Base-by-base conservation (phyloP, 176 grass and related monocot genomes). In the Olyra latifolia region DNA sequence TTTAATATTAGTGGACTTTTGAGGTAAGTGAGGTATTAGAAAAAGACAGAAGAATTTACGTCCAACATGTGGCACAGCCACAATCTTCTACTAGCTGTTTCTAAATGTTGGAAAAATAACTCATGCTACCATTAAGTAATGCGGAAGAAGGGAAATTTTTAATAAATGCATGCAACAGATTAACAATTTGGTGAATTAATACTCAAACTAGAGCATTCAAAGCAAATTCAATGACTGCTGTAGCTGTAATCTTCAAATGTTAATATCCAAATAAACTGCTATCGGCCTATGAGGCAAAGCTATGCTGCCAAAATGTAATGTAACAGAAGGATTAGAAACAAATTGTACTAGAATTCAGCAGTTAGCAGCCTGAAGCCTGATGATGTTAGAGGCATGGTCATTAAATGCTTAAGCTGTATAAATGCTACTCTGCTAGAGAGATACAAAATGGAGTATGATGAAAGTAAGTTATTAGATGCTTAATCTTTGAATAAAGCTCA, bases 41-140 rank as follows among this genome's bases (percentile, higher is more conserved):
- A 75, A 75, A 75, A 23, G 60, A 67, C 38, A 30, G 44, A 61
- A 38, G 54, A 25, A 43, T 32, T 72, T 10, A 52, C 4, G 16
- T 62, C 29, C 14, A 35, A 44, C 28, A 66, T 73, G 49, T 50
- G 30, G 50, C n/a, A 43, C 7, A 28, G 16, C 15, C 50, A 81
- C 17, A 81, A 60, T 14, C 28, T 67, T 58, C 46, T 13, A 46
- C 28, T 62, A 2, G 24, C 44, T 80, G 38, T 77, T 81, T 71
- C 42, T 24, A 76, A 75, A 75, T 47, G 28, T 49, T 67, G 28
- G 48, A 58, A 58, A 39, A 86, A 49, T 17, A 74, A 39, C 25
- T 66, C 49, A 48, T 66, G 35, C 62, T 80, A 41, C 49, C 49
- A 69, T 43, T 61, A 66, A 29, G 4, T 68, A 48, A 41, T 48